A percentile compares a stretch with the other conserved stretches of the same genome.
phyloP scores from a whole-genome alignment of 2,329 filamentous ascomycete species.

The Pseudocercospora cruenta region DNA sequence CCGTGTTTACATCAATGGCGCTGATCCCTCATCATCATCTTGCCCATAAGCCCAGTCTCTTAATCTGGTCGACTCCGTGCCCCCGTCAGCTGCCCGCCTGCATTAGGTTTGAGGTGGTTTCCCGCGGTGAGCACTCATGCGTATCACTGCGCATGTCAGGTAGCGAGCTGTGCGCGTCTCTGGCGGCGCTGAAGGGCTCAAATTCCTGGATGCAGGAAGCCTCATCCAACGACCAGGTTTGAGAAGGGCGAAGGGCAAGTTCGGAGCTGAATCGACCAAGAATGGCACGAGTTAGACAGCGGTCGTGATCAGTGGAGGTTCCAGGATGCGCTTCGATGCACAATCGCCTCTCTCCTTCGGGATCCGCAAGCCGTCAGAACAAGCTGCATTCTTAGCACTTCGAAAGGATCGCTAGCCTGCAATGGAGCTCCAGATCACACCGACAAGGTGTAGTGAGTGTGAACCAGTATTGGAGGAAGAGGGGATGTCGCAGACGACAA shows the following conservation, averaged over 20 bases:
- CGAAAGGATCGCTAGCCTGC: not conserved
- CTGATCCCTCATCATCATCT: not conserved
- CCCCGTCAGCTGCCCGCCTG: not conserved
- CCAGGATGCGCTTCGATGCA: not conserved
- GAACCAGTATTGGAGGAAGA: not conserved
- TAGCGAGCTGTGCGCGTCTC: not conserved
- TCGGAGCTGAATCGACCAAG: not conserved
- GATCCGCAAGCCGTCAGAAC: not conserved
- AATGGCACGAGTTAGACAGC: conserved; percentile 1
- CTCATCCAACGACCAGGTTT: not conserved
- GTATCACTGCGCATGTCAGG: not conserved
- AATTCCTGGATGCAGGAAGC: not conserved
- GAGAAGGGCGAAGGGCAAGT: not conserved
- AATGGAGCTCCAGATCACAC: not conserved
- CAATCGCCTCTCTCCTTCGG: not conserved
- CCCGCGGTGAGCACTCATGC: not conserved
- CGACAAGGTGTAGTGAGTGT: not conserved
- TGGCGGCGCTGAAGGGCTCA: not conserved
- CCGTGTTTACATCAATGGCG: conserved; percentile 1
- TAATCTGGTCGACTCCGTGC: not conserved
- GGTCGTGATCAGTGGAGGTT: not conserved
- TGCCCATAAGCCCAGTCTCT: not conserved
- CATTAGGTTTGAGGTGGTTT: not conserved
- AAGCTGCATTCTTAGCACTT: not conserved
- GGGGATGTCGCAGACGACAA: not conserved